Evolutionary conservation across 139 green algal genomes (phyloP), one percentile per base, ranked within the genome.

Genomic region (Chlamydomonas incerta): DNA sequence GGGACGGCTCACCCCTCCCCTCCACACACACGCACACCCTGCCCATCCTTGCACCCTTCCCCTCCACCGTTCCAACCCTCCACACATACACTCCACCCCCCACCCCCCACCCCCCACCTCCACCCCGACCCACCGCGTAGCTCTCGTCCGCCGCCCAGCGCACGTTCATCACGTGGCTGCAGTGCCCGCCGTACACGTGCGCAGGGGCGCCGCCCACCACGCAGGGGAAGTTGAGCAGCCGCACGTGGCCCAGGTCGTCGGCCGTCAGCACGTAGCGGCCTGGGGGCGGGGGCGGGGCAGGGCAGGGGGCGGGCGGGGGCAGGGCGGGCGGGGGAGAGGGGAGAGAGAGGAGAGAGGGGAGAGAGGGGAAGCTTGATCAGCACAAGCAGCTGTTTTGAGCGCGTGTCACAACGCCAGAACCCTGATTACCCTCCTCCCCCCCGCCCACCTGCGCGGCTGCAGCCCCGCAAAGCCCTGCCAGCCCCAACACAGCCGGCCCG

Each of bases 211-310:
- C 50, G 46, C 73, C 41, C 0, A 90, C 72, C 37, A 91, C 88
- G 6, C 82, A 85, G 1, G 88, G 88, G 73, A 82, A 89, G 84
- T 91, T 91, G 67, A 91, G 86, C 67, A 91, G 84, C 52, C 77
- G 79, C 69, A 88, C 82, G 15, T 60, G 72, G 47, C 87, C 82
- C 11, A 58, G 52, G 50, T 91, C 87, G 50, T 88, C 87, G 5
- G 87, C 82, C 8, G 87, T 87, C 0, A 88, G 79, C 60, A 91
- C 57, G 70, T 84, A 91, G 50, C 82, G 69, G 52, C 82, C 41
- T 50, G 41, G 41, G 41, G 41, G 41, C 8, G 41, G 41, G 5
- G 41, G 8, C 41, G 41, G 41, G 41, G 5, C 8, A 8, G 41
- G 41, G 41, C 6, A 50, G 41, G 41, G 5, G 41, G 41, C 8